These are phyloP conservation scores for Endoconidiophora laricicola DNA, from an alignment of 2,329 filamentous ascomycete species.

Conservation along the genomic window DNA sequence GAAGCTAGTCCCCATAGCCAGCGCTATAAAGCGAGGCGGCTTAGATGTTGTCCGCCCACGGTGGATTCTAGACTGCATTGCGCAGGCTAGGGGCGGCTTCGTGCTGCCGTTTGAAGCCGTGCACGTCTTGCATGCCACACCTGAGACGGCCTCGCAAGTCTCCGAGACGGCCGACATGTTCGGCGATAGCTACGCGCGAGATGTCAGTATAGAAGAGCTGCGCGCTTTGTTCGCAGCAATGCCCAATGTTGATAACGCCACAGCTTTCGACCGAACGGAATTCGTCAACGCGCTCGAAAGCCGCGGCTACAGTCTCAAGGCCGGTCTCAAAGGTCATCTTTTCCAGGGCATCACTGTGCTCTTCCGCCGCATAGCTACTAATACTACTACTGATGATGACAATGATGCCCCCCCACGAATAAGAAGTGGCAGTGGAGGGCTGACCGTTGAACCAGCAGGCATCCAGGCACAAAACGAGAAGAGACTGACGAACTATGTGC, in stretches of 20 bases:
- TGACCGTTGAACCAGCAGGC: slow-evolving; percentile 17
- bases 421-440: neutral
- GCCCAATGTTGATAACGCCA: slow-evolving; percentile 27
- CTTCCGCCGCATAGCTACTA: slow-evolving; percentile 20
- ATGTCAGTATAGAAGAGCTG: slow-evolving; percentile 48
- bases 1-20: slow-evolving; percentile 64
- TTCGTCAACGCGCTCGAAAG: slow-evolving; percentile 39
- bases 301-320: slow-evolving; percentile 33
- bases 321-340: slow-evolving; percentile 32
- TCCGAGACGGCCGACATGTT: slow-evolving; percentile 52
- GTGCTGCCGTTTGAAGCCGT: slow-evolving; percentile 44
- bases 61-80: slow-evolving; percentile 75
- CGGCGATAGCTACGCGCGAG: slow-evolving; percentile 68
- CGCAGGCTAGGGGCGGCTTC: slow-evolving; percentile 37
- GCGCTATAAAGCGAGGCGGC: slow-evolving; percentile 55
- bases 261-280: slow-evolving; percentile 25
- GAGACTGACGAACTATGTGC: slow-evolving; percentile 37
- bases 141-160: slow-evolving; percentile 34
- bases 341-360: slow-evolving; percentile 32
- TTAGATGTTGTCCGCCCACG: slow-evolving; percentile 59
- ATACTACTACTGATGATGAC: too few species aligned
- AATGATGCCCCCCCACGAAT: too few species aligned
- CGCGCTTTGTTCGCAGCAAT: slow-evolving; percentile 31
- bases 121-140: slow-evolving; percentile 54
- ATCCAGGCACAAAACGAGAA: slow-evolving; percentile 20